A percentile compares a stretch with the other conserved stretches of the same genome.
phyloP scores from a whole-genome alignment of 441 rosid species.

The Omphalea diandra region DNA sequence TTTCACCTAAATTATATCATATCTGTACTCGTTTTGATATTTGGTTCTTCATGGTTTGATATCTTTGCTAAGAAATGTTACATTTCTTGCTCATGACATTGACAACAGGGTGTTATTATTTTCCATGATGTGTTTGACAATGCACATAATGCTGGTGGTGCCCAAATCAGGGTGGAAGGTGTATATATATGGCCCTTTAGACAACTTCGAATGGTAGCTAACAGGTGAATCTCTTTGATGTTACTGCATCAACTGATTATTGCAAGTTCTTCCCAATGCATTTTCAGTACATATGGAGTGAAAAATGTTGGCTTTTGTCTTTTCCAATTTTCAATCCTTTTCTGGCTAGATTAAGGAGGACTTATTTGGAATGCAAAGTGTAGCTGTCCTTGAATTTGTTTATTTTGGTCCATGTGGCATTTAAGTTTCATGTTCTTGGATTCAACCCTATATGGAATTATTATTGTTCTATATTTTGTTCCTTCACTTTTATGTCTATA shows the following conservation, averaged over 20 bases:
- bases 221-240: conserved; percentile 53
- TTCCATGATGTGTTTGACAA: conserved; percentile 94
- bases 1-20: neutral
- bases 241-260: conserved; percentile 2
- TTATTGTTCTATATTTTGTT: neutral
- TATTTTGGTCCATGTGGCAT: neutral
- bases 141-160: conserved; percentile 85
- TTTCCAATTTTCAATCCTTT: neutral
- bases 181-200: conserved; percentile 99
- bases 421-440: neutral
- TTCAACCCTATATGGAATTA: neutral
- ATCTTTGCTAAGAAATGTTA: neutral
- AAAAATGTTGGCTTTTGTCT: neutral
- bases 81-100: conserved; percentile 21
- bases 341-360: conserved; percentile 6
- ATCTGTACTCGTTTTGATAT: neutral
- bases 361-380: neutral
- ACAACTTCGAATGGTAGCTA: conserved; percentile 95
- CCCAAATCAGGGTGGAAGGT: conserved; percentile 95
- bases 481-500: neutral
- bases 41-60: conserved; percentile 7
- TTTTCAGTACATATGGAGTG: neutral
- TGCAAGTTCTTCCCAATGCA: neutral
- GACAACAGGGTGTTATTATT: conserved; percentile 84
- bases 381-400: neutral